Conservation (phyloP, 2,329 filamentous ascomycete genomes). For the Fusarium algeriense region DNA sequence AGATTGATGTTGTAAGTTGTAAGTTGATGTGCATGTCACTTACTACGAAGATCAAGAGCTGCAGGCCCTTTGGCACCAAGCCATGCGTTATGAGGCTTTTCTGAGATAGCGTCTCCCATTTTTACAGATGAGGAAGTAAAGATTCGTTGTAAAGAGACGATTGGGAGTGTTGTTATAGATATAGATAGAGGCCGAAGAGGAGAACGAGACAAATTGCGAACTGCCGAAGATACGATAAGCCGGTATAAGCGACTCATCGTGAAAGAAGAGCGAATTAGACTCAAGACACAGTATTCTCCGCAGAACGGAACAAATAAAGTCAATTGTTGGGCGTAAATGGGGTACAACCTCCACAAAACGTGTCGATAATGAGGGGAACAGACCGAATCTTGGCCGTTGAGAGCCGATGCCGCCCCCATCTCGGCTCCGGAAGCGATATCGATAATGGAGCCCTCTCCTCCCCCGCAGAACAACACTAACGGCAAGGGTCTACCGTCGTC, state of each 20-base stretch:
- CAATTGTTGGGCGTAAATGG: constrained; percentile 2
- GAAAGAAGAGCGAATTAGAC: constrained; percentile 10
- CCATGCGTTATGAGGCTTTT: constrained; percentile 51
- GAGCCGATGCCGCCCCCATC: constrained; percentile 28
- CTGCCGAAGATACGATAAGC: constrained; percentile 8
- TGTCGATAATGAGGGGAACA: constrained; percentile 28
- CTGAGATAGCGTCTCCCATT: constrained; percentile 33
- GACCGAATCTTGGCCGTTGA: constrained; percentile 19
- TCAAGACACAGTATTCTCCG: constrained; percentile 10
- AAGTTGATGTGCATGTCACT: constrained; percentile 16
- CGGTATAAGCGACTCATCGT: constrained; percentile 23
- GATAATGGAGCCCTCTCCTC: background rate
- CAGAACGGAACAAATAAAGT: constrained; percentile 11
- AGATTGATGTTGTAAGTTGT: background rate
- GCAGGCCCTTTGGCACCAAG: constrained; percentile 54
- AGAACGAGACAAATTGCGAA: constrained; percentile 5
- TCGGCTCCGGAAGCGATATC: constrained; percentile 26
- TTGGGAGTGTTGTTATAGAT: background rate
- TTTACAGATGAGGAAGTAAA: constrained; percentile 26
- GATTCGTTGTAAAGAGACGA: constrained; percentile 1
- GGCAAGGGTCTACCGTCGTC: background rate
- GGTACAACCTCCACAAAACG: constrained; percentile 24
- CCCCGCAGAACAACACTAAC: constrained; percentile 10
- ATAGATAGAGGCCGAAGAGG: background rate
- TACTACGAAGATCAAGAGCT: constrained; percentile 57